Evolutionary conservation across 1,139 yeast genomes (phyloP), one percentile per base, ranked within the genome.

Genomic region (Taphrina communis): DNA sequence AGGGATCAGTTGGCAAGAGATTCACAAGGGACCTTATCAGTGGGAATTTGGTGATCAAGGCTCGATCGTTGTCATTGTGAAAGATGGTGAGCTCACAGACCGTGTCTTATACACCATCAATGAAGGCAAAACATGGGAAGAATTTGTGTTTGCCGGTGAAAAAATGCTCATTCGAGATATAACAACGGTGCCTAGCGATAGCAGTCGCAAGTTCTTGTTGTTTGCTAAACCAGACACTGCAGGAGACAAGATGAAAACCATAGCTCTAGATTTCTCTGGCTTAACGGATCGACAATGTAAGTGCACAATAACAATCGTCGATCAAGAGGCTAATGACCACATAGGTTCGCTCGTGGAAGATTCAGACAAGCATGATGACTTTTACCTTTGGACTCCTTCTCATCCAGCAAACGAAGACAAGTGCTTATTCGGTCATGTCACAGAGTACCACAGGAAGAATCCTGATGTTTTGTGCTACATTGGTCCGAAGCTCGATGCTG

Each of bases 21-120:
- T 92, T 38, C 83, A 80, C 67, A 85, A 88, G 72, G 96, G 96
- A 0, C 84, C 85, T 0, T 84, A 84, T 75, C 89, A 89, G 85
- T 95, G 98, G 98, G 98, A 93, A 77, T 94, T 83, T 78, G 99
- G 98, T 71, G 99, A 95, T 77, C 88, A 92, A 73, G 99, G 99
- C 7, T 87, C 97, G 0, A 84, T 95, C 55, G 80, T 94, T 70
- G 91, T 89, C 0, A 78, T 93, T 65, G 94, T 89, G 4, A 82
- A 85, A 65, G 85, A 85, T 31, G 80, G 77, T 8, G 85, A 84
- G 4, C 80, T 81, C 39, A 88, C 97, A 0, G 82, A 90, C 72
- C 77, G 79, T 0, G 72, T 94, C 1, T 74, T 79, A 0, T 93
- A 87, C 74, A 89, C 97, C 0, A 77, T 87, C 38, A 94, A 94